phyloP scores from a whole-genome alignment of 2,329 filamentous ascomycete species.

The Xylaria arbuscula region DNA sequence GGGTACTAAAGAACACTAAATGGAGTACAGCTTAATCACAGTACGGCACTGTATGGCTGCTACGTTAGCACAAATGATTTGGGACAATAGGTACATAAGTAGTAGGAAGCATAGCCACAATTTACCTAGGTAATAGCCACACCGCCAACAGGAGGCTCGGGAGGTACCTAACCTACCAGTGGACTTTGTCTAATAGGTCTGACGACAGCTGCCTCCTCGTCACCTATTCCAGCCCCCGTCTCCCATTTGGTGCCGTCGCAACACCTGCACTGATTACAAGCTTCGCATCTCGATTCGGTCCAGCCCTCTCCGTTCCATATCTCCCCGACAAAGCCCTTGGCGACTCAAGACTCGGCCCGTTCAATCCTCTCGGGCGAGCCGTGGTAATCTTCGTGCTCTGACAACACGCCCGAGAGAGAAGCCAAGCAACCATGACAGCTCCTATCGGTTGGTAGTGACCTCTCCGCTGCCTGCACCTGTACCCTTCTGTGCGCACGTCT shows the following conservation, averaged over 20 bases:
- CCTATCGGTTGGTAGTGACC: constrained; percentile 63
- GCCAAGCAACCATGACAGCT: constrained; percentile 61
- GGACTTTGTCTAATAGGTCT: constrained; percentile 23
- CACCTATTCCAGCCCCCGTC: constrained; percentile 14
- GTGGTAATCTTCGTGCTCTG: constrained; percentile 27
- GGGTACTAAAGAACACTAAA: background rate
- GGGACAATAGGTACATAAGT: too few relatives aligned
- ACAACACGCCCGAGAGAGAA: constrained; percentile 30
- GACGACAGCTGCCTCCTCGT: constrained; percentile 35
- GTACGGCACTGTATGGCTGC: too few relatives aligned
- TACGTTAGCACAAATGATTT: too few relatives aligned
- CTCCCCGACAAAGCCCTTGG: background rate
- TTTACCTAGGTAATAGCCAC: constrained; percentile 30
- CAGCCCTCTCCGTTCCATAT: constrained; percentile 4
- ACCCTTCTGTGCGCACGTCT: background rate
- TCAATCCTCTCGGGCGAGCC: constrained; percentile 33
- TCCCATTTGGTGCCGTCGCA: constrained; percentile 26
- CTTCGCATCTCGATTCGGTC: constrained; percentile 7
- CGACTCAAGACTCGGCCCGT: background rate
- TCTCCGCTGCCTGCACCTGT: constrained; percentile 31
- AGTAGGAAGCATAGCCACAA: too few relatives aligned
- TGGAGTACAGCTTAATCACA: too few relatives aligned
- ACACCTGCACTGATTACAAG: constrained; percentile 6
- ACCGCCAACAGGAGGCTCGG: constrained; percentile 35
- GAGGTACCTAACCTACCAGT: constrained; percentile 38